phyloP scores from a whole-genome alignment of 1,139 yeast genomes.

The Lodderomyces jiufengensis region DNA sequence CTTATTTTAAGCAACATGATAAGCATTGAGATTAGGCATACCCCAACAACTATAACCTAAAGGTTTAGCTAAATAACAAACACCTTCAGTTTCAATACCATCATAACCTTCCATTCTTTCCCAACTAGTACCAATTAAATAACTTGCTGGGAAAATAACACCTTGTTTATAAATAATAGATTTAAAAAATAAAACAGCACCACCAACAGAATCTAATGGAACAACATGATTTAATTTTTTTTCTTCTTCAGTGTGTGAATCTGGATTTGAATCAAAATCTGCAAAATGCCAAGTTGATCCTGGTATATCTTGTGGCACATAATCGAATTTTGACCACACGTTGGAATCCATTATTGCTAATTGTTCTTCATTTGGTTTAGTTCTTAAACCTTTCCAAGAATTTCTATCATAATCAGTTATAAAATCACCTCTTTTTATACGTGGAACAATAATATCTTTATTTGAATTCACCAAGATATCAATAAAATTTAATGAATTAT shows the following conservation, averaged over 20 bases:
- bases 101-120: constrained; percentile 44
- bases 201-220: constrained; percentile 45
- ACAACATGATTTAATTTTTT: constrained; percentile 17
- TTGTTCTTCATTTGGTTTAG: constrained; percentile 30
- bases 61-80: constrained; percentile 42
- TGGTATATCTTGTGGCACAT: constrained; percentile 32
- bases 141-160: constrained; percentile 39
- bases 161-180: constrained; percentile 41
- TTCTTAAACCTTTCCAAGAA: constrained; percentile 43
- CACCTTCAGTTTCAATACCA: constrained; percentile 49
- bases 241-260: constrained; percentile 13
- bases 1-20: constrained; percentile 14
- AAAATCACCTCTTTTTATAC: constrained; percentile 22
- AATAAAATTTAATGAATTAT: constrained; percentile 21
- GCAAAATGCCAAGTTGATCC: constrained; percentile 29
- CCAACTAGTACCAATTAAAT: constrained; percentile 45
- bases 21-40: constrained; percentile 35
- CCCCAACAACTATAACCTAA: constrained; percentile 44
- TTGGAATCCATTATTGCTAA: constrained; percentile 24
- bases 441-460: constrained; percentile 39
- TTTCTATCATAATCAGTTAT: constrained; percentile 35
- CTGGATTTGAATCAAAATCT: constrained; percentile 12
- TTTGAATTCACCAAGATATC: constrained; percentile 25
- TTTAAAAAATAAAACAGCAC: constrained; percentile 41
- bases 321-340: constrained; percentile 28